These are phyloP conservation scores for Apium graveolens DNA, from an alignment of 129 eudicot genomes.

Conservation along the genomic window DNA sequence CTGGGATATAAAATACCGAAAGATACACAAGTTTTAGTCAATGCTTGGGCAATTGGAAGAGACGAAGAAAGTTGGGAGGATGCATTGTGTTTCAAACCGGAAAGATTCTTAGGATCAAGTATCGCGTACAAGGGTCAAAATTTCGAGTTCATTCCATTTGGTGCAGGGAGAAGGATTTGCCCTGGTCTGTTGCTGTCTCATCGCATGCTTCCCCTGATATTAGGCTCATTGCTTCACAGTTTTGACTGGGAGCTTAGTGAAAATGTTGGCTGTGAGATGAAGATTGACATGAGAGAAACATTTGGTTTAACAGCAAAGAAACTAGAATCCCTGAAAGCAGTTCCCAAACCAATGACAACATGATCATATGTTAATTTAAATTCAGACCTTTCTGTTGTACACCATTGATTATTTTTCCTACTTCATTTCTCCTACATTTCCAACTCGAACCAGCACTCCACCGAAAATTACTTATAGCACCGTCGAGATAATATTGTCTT, in stretches of 20 bases:
- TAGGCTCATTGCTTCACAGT: background rate
- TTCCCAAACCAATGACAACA: background rate
- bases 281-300: background rate
- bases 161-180: background rate
- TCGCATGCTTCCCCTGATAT: background rate
- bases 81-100: background rate
- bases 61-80: background rate
- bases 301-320: background rate
- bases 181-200: background rate
- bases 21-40: background rate
- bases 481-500: no score
- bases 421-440: no score
- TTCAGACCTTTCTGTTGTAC: no score
- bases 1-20: background rate
- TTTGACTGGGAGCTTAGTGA: background rate
- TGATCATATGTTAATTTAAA: background rate
- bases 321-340: background rate
- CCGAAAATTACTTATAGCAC: no score
- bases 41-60: background rate
- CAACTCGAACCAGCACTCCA: no score
- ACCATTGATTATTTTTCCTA: no score
- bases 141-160: constrained; percentile 2
- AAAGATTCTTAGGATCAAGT: background rate
- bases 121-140: constrained; percentile 1
- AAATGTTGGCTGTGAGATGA: background rate